phyloP scores from a whole-genome alignment of 83 land plant genomes.

The Picea abies region DNA sequence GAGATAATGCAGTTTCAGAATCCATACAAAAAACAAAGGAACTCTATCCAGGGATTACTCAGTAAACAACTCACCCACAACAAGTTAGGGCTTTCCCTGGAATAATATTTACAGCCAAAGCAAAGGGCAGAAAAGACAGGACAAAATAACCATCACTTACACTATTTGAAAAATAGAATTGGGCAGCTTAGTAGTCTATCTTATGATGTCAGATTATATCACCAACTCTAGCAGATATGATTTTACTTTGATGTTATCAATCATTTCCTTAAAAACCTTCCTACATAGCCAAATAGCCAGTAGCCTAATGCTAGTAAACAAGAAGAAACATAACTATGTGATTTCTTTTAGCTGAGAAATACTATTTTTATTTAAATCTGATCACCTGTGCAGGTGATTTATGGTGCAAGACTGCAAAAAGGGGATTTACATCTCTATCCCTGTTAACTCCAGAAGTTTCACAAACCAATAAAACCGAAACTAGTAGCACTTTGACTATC shows the following conservation, averaged over 20 bases:
- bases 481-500: too few relatives aligned
- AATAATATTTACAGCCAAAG: not conserved
- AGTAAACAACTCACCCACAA: not conserved
- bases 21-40: not conserved
- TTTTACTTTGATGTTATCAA: not conserved
- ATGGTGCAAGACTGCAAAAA: too few relatives aligned
- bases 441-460: too few relatives aligned
- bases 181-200: not conserved
- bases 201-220: not conserved
- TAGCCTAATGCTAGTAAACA: not conserved
- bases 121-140: not conserved
- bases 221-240: not conserved
- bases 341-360: too few relatives aligned
- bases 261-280: too few relatives aligned
- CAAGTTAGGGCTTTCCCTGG: not conserved
- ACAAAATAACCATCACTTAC: not conserved
- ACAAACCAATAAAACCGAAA: too few relatives aligned
- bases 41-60: not conserved
- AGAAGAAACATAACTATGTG: too few relatives aligned
- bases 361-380: too few relatives aligned
- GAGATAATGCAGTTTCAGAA: not conserved
- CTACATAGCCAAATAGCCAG: not conserved
- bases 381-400: too few relatives aligned
- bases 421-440: too few relatives aligned
- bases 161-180: not conserved